phyloP scores from a whole-genome alignment of 139 green algal genomes.

The Astrephomene gubernaculifera region DNA sequence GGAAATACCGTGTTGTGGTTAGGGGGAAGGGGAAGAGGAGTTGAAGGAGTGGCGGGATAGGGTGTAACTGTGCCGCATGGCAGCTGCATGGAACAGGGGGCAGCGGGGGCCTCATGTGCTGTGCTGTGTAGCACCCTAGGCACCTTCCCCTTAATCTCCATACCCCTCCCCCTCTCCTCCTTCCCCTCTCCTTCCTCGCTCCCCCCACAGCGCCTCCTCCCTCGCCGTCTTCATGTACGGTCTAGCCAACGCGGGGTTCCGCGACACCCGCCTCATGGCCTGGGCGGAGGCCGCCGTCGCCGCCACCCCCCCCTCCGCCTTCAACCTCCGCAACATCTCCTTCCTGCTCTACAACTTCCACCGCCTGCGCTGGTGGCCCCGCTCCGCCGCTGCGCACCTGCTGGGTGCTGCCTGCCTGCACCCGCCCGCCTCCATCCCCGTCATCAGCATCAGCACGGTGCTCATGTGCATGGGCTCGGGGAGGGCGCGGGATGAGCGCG shows the following conservation, averaged over 20 bases:
- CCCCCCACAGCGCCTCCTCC: not conserved
- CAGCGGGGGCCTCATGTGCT: no score
- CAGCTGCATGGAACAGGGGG: no score
- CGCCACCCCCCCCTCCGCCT: not conserved
- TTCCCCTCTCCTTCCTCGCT: not conserved
- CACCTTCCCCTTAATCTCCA: no score
- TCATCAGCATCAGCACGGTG: constrained; percentile 7
- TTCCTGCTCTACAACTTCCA: constrained; percentile 24
- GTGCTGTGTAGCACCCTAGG: no score
- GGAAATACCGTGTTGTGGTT: no score
- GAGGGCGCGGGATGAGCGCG: not conserved
- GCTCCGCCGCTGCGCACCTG: constrained; percentile 16
- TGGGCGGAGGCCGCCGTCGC: constrained; percentile 6
- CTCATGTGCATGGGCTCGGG: constrained; percentile 17
- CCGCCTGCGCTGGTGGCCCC: not conserved
- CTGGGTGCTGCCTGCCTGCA: not conserved
- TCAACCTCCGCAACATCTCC: constrained; percentile 26
- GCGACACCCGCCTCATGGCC: constrained; percentile 8
- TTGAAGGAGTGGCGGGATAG: no score
- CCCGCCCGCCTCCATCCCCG: not conserved
- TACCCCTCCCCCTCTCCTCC: not conserved
- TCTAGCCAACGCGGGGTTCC: not conserved
- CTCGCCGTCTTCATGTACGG: constrained; percentile 25
- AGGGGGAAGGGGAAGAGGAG: no score
- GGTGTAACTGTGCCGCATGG: no score